Evolutionary conservation across 805 yeast species (phyloP).

Genomic region (Candida manassasensis): DNA sequence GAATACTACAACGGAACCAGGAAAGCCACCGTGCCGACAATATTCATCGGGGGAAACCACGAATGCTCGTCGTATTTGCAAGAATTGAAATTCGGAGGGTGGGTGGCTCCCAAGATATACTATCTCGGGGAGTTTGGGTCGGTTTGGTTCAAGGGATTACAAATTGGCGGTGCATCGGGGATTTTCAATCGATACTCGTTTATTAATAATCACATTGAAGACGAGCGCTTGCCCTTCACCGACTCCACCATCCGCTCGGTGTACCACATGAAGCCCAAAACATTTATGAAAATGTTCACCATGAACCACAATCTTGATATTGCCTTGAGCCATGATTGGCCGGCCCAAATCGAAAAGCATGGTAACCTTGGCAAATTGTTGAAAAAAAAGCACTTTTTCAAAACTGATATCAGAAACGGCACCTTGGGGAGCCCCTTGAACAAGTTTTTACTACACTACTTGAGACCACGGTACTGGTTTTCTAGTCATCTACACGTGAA

Average conservation of each 20-base stretch:
- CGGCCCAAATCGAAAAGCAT: constrained; percentile 62
- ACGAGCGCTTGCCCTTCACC: constrained; percentile 47
- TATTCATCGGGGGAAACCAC: constrained; percentile 94
- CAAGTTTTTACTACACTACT: constrained; percentile 44
- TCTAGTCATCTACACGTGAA: constrained; percentile 84
- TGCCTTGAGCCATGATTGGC: constrained; percentile 91
- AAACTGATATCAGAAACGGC: constrained; percentile 53
- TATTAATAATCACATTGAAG: constrained; percentile 37
- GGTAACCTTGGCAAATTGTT: constrained; percentile 57
- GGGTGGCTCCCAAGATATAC: constrained; percentile 85
- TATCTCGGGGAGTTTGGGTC: constrained; percentile 77
- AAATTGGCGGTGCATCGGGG: constrained; percentile 82
- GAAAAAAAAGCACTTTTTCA: constrained; percentile 60
- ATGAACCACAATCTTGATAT: constrained; percentile 43
- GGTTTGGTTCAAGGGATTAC: constrained; percentile 68
- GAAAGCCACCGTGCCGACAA: constrained; percentile 69
- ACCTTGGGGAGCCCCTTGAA: constrained; percentile 71
- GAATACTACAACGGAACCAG: constrained; percentile 58
- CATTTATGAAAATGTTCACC: constrained; percentile 52
- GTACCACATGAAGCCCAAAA: constrained; percentile 70
- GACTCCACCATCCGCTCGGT: constrained; percentile 47
- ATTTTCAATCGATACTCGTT: constrained; percentile 52
- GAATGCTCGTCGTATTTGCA: constrained; percentile 78
- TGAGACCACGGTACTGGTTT: constrained; percentile 75
- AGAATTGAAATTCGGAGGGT: constrained; percentile 81